Conservation (phyloP, 805 yeast species). For the Starmerella stellata region DNA sequence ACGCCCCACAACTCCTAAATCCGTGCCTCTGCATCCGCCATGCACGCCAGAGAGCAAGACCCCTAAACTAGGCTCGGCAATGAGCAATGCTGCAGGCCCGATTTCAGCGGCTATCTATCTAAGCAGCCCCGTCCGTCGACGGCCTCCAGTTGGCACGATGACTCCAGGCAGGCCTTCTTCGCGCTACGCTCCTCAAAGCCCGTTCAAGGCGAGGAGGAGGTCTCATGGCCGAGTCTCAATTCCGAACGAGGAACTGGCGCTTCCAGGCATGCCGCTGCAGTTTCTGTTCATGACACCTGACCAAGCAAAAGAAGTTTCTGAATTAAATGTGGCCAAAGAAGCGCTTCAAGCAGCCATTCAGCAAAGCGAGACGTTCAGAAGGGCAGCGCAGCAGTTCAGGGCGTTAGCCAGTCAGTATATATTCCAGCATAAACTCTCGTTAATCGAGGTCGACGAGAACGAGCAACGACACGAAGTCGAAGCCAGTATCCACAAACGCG, state of each 20-base stretch:
- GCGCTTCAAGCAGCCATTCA: slow-evolving; percentile 14
- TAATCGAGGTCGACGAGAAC: slow-evolving; percentile 29
- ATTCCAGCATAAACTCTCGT: slow-evolving; percentile 27
- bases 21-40: background rate
- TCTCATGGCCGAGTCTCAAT: background rate
- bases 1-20: background rate
- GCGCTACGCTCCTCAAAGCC: slow-evolving; percentile 1
- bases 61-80: too few relatives aligned
- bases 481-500: slow-evolving; percentile 28
- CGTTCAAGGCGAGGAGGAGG: slow-evolving; percentile 1
- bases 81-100: background rate
- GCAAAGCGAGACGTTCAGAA: slow-evolving; percentile 14
- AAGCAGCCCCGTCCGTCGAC: slow-evolving; percentile 8
- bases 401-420: slow-evolving; percentile 14
- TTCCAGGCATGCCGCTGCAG: slow-evolving; percentile 17
- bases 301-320: slow-evolving; percentile 9
- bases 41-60: slow-evolving; percentile 3
- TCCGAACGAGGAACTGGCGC: background rate
- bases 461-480: slow-evolving; percentile 34
- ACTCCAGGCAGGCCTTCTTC: slow-evolving; percentile 13
- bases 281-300: slow-evolving; percentile 13
- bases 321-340: slow-evolving; percentile 4
- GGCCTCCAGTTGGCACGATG: slow-evolving; percentile 10
- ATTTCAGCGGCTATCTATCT: slow-evolving; percentile 10
- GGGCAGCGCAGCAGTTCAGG: slow-evolving; percentile 17